phyloP scores from a whole-genome alignment of 2,329 filamentous ascomycete species.

The Kalmusia sp. region DNA sequence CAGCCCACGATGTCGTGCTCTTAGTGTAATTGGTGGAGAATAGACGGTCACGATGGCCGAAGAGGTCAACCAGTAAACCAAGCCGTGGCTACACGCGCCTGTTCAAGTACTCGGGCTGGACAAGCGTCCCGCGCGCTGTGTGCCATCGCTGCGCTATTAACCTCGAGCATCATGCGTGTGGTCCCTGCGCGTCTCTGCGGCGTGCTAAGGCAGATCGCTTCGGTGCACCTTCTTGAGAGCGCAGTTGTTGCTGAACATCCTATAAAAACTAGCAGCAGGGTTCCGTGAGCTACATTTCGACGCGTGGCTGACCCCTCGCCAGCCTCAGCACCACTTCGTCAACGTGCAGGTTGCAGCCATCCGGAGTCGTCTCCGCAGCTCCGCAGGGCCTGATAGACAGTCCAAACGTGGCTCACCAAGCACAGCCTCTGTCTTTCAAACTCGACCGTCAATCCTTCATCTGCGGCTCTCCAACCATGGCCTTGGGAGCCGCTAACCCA shows the following conservation, averaged over 20 bases:
- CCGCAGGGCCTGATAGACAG: background rate
- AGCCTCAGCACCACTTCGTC: background rate
- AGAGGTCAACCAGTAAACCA: background rate
- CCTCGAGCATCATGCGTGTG: background rate
- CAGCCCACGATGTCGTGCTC: constrained; percentile 3
- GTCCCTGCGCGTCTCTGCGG: background rate
- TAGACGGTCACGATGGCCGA: background rate
- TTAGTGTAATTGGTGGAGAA: constrained; percentile 4
- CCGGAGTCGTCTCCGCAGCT: background rate
- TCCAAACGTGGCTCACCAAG: background rate
- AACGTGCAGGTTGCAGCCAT: background rate
- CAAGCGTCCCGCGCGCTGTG: no score
- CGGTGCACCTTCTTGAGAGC: no score
- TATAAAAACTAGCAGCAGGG: no score
- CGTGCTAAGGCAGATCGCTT: background rate
- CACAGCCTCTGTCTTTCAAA: background rate
- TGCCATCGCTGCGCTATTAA: no score
- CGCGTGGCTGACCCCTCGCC: background rate
- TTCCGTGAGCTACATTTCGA: no score
- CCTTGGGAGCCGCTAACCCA: background rate
- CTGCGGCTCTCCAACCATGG: constrained; percentile 1
- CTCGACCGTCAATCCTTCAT: background rate
- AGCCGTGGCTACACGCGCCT: background rate
- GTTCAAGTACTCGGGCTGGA: background rate
- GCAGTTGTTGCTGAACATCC: no score